Base-by-base conservation (phyloP, 768 basidiomycete species). In the Tricholoma sp. region DNA sequence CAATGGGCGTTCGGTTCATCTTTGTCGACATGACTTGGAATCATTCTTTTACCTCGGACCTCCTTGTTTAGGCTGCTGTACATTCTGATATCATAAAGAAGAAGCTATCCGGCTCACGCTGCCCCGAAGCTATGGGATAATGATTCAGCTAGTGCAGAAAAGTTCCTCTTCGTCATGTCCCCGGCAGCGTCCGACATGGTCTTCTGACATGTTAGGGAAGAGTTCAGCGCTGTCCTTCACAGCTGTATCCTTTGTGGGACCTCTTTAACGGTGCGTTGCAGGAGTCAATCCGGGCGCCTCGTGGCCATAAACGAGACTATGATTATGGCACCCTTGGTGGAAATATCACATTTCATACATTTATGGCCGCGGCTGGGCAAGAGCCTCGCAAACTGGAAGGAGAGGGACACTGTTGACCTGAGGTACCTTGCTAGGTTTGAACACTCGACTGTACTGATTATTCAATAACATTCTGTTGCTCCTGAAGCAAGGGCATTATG, bases 21-120 rank as follows among this genome's bases (percentile, higher is more conserved):
- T 59, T 4, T 56, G 54, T 32, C 59, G 59, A 7, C 59, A 59
- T 29, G 65, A 68, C 29, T 62, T 70, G 3, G 66, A 68, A 50
- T 68, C 69, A 7, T 65, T 70, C 34, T 61, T 63, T 32, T 67
- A n/a, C n/a, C n/a, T n/a, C n/a, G n/a, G n/a, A 66, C 51, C 58
- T 71, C 45, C 60, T 67, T 18, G 50, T 63, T 18, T 68, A 57
- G 66, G 62, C 61, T 0, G 58, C 56, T 28, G 50, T 65, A 11
- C 59, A 65, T 50, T 65, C 62, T 36, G 58, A 62, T 34, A 53
- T 63, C 32, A 45, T 36, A 13, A 51, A 53, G 1, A 61, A 61
- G 41, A 42, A 44, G 17, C 54, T 49, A 44, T 11, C 52, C 57
- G 20, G 41, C 44, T 9, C 50, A 50, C 6, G 24, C 24, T 10